Evolutionary conservation across 306 rosid genomes (phyloP), one percentile per base, ranked within the genome.

Genomic region (Glycine tomentella): DNA sequence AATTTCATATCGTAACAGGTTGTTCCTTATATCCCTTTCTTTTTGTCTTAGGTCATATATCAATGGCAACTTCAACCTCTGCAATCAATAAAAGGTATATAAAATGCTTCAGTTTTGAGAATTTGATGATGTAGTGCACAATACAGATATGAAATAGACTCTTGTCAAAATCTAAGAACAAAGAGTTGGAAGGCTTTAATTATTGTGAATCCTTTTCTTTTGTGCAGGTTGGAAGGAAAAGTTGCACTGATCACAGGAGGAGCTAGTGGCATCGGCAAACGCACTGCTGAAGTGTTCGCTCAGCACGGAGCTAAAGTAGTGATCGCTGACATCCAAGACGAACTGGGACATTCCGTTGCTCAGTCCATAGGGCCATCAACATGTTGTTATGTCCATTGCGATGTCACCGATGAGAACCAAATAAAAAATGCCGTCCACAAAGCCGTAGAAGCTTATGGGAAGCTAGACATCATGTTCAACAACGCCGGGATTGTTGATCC

Each of bases 191-290:
- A n/a, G n/a, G n/a, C n/a, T n/a, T n/a, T n/a, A n/a, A n/a, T n/a
- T n/a, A n/a, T 25, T 25, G 31, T 25, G 31, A 25, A 25, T 25
- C 31, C 31, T 25, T 25, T 25, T 25, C 31, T 25, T 25, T 25
- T 42, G 58, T 12, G 74, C 51, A 95, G 98, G 88, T 52, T 95
- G 6, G 91, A 84, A 68, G 97, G 97, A 46, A 95, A 91, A 73
- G 98, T 94, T 45, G 97, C 97, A 0, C 3, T 94, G 11, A 90
- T 94, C 76, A 94, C 97, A 0, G 98, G 97, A 14, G 98, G 97
- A 65, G 98, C 97, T 0, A 94, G 98, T 44, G 95, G 97, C 12
- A 91, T 94, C 0, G 97, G 97, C 0, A 86, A 89, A 73, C 80
- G 89, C 71, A 92, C 95, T 0, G 93, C n/a, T n/a, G n/a, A n/a